Base-by-base conservation (phyloP, 2,329 filamentous ascomycete species). In the Malbranchea cinnamomea region DNA sequence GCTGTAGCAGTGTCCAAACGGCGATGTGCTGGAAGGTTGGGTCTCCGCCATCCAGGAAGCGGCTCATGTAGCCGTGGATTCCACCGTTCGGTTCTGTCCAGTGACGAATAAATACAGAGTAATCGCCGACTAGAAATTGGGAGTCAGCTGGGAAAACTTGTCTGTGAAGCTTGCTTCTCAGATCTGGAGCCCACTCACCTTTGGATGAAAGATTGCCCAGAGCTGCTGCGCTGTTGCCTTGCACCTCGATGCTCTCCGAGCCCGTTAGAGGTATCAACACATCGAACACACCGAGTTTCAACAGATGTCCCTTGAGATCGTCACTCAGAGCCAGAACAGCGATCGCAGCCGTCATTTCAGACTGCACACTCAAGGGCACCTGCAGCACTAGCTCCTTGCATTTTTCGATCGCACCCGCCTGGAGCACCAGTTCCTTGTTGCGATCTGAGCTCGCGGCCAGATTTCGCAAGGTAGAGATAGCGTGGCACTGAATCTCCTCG, bases 321-420 rank as follows among this genome's bases (percentile, higher is more conserved):
- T 98, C 89, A 44, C 87, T 94, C 30, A 98, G 62, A 11, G 89
- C 89, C 39, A 98, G 67, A 9, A 98, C 89, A 21, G 89, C 89
- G 55, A 98, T 94, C 1, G 89, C 89, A n/a, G 89, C 89, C 4
- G 89, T 98, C 89, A 98, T 98, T 56, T 98, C 89, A 2, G 85
- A 94, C 53, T 98, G 89, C 2, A 98, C 89, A 22, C 81, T 87
- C 28, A 95, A 68, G 0, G 89, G 84, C 2, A 95, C 89, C 33
- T 91, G 78, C 11, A 98, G 65, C 14, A 98, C 85, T 30, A 98
- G 67, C 50, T 95, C 83, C 59, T 94, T 95, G 73, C 89, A 98
- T 55, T 95, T 95, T 52, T 95, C 84, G 22, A 98, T 89, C 2
- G 89, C 89, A 14, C 89, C 89, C 19, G 89, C 89, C 56, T 95